Percentiles rank a stretch among this genome's conserved stretches.
Evolutionary conservation across 306 rosid species (phyloP).

Genomic region (Acacia confusa): DNA sequence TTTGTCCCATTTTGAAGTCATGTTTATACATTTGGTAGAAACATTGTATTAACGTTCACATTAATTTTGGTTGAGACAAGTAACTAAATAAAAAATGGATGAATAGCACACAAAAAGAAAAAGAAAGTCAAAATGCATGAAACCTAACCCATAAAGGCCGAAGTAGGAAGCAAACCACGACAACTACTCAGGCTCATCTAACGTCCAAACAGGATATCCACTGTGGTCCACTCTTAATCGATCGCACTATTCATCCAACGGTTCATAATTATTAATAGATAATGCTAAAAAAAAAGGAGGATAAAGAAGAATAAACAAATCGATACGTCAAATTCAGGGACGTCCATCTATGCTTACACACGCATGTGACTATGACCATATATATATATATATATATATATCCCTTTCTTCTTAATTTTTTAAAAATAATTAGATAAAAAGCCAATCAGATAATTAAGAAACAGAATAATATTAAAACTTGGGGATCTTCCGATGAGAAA

Average conservation of each 20-base stretch:
- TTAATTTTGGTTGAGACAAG: not conserved
- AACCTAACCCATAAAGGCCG: not conserved
- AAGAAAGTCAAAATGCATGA: conserved; percentile 19
- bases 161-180: not conserved
- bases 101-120: not conserved
- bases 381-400: not conserved
- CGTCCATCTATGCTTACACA: conserved; percentile 2
- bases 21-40: not conserved
- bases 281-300: not conserved
- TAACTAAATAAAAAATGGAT: not conserved
- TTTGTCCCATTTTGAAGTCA: not conserved
- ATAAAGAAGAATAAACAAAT: not conserved
- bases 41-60: conserved; percentile 1
- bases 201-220: no score
- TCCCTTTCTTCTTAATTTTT: not conserved
- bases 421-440: not conserved
- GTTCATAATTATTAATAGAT: not conserved
- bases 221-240: not conserved
- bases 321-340: not conserved
- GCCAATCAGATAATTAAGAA: not conserved
- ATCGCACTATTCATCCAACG: conserved; percentile 7
- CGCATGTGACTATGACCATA: not conserved
- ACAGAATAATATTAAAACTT: not conserved
- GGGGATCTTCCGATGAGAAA: not conserved
- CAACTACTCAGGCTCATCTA: not conserved